Conservation (phyloP, 805 yeast genomes). For the Metschnikowia colocasiae region DNA sequence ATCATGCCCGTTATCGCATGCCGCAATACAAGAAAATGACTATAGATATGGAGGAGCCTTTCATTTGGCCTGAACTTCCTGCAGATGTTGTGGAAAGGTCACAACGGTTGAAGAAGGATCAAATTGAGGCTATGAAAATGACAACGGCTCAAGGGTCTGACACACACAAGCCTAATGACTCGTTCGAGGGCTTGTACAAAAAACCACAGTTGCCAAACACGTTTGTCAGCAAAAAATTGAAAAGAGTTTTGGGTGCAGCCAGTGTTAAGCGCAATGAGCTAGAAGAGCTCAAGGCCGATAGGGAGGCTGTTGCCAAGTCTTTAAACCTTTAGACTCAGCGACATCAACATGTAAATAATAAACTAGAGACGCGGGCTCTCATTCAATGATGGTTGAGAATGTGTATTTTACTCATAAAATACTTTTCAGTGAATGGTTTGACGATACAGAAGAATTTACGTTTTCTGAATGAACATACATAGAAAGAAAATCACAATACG, state of each 20-base stretch:
- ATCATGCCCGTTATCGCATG: constrained; percentile 67
- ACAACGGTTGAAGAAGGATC: constrained; percentile 43
- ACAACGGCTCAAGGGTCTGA: constrained; percentile 62
- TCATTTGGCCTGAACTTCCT: constrained; percentile 79
- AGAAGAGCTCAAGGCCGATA: constrained; percentile 26
- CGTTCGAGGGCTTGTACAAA: constrained; percentile 68
- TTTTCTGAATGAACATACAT: neutral
- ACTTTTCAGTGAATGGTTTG: neutral
- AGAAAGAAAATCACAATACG: neutral
- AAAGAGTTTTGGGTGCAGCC: constrained; percentile 24
- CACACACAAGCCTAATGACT: constrained; percentile 58
- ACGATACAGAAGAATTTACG: neutral
- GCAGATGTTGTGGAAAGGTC: constrained; percentile 33
- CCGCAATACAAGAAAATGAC: constrained; percentile 94
- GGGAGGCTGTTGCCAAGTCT: constrained; percentile 27
- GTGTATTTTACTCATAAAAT: neutral
- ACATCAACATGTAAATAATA: constrained; percentile 1
- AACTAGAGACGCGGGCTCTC: neutral
- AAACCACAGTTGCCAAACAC: constrained; percentile 41
- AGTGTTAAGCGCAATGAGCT: constrained; percentile 20
- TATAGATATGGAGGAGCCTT: constrained; percentile 92
- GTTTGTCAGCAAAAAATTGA: constrained; percentile 29
- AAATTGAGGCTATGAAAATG: constrained; percentile 50
- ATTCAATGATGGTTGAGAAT: neutral
- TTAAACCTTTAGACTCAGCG: constrained; percentile 24